Base-by-base conservation (phyloP, 768 basidiomycete species). In the Phaeotremella fagi region DNA sequence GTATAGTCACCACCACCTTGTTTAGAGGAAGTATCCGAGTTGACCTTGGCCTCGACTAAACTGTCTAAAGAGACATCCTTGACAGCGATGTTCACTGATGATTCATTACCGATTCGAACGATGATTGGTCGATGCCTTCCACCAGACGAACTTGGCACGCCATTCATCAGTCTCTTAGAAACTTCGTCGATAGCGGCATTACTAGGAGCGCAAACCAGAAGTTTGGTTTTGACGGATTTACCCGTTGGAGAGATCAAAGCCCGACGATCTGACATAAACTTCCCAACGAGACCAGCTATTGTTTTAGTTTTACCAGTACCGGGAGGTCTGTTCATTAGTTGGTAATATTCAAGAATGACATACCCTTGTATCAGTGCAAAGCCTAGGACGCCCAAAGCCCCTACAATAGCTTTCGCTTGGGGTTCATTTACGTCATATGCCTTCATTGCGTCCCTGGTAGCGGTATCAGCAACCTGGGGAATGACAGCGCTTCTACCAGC, bases 171-270 rank as follows among this genome's bases (percentile, higher is more conserved):
- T 35, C 95, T 85, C 63, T 82, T 81, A 5, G 89, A 88, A 16
- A 99, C 85, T 77, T 99, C 95, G 67, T 99, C 92, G 35, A 99
- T 92, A 23, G 95, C 95, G 16, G 95, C 95, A 74, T 99, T 99
- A 75, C 89, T 92, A 1, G 95, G 95, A 0, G 95, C 95, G 67
- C 95, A 99, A 31, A 99, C 79, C 16, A 99, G 80, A 37, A 98
- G 79, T 69, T 86, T 87, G 55, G 86, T 83, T 14, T 80, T 77
- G 1, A 80, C 75, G n/a, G 75, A 62, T 61, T 73, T 79, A 26
- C 71, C 70, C 25, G 78, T 78, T 11, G 81, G 75, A 45, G 84
- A 79, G 23, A 80, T 75, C 1, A 81, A 70, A 28, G 72, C 75
- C 11, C 76, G 72, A 5, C 86, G 84, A 33, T 78, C 79, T 2